These are phyloP conservation scores for Scheffersomyces ergatensis DNA, from an alignment of 805 yeast genomes.

Conservation along the genomic window DNA sequence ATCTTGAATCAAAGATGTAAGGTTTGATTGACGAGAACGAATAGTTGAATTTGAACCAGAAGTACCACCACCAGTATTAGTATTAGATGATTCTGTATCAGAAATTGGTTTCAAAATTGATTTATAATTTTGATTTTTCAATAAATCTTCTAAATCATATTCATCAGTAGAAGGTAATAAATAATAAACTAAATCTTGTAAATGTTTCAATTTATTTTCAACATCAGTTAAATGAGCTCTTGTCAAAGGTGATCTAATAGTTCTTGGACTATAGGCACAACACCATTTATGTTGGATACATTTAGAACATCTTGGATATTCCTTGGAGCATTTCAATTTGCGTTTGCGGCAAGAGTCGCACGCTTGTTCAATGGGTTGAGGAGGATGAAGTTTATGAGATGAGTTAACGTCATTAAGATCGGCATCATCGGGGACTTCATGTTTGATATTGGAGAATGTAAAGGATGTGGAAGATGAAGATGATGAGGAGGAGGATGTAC, in stretches of 20 bases:
- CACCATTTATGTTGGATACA: slow-evolving; percentile 71
- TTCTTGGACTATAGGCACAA: slow-evolving; percentile 76
- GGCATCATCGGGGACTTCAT: neutral
- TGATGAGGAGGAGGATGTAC: neutral
- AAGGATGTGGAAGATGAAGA: neutral
- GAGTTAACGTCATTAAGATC: neutral
- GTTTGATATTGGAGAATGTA: neutral
- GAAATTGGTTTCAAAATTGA: slow-evolving; percentile 5
- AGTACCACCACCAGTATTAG: neutral
- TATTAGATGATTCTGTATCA: neutral
- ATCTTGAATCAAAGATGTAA: slow-evolving; percentile 4
- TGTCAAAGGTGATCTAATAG: slow-evolving; percentile 77
- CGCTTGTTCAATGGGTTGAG: slow-evolving; percentile 47
- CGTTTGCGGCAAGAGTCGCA: slow-evolving; percentile 85
- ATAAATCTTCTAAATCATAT: slow-evolving; percentile 16
- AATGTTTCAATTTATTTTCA: slow-evolving; percentile 44
- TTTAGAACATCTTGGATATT: slow-evolving; percentile 70
- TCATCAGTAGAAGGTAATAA: slow-evolving; percentile 23
- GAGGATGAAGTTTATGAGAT: neutral
- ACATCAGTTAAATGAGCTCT: slow-evolving; percentile 77
- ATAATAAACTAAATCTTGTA: slow-evolving; percentile 28
- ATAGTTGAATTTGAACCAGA: neutral
- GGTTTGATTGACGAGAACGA: neutral
- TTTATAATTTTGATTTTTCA: slow-evolving; percentile 11
- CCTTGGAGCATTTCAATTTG: slow-evolving; percentile 79